phyloP scores from a whole-genome alignment of 805 yeast species.

The Hermanozyma aechmeae region DNA sequence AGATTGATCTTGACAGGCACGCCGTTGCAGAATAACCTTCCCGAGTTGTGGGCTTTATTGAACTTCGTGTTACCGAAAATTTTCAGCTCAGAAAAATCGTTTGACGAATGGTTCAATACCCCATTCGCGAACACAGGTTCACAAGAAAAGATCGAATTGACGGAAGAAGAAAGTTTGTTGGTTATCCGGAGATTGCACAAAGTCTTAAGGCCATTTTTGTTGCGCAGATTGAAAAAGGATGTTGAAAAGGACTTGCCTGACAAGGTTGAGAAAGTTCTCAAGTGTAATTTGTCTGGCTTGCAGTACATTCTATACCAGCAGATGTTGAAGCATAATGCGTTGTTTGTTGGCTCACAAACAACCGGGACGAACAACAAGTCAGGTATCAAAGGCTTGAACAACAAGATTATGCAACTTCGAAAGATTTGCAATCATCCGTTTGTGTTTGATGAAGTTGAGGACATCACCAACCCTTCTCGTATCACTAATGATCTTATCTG shows the following conservation, averaged over 20 bases:
- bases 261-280: conserved; percentile 73
- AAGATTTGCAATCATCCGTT: conserved; percentile 84
- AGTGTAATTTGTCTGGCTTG: conserved; percentile 67
- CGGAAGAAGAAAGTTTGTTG: conserved; percentile 80
- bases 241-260: conserved; percentile 83
- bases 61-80: conserved; percentile 78
- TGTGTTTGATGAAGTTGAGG: conserved; percentile 77
- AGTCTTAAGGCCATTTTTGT: conserved; percentile 74
- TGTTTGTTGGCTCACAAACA: conserved; percentile 56
- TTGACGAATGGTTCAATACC: conserved; percentile 86
- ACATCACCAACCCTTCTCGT: conserved; percentile 52
- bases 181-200: conserved; percentile 79
- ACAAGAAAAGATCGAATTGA: conserved; percentile 69
- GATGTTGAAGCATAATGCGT: conserved; percentile 63
- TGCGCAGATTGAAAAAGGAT: conserved; percentile 78
- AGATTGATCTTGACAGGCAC: conserved; percentile 82
- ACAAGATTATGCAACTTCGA: conserved; percentile 77
- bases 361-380: conserved; percentile 42
- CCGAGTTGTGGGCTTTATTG: conserved; percentile 78
- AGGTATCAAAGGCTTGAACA: conserved; percentile 70
- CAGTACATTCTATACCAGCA: conserved; percentile 67
- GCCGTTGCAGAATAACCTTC: conserved; percentile 76
- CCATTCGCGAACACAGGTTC: conserved; percentile 82
- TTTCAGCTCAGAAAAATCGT: conserved; percentile 77
- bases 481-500: conserved; percentile 60